Evolutionary conservation across 805 yeast species (phyloP).

Genomic region (Suhomyces canberraensis): DNA sequence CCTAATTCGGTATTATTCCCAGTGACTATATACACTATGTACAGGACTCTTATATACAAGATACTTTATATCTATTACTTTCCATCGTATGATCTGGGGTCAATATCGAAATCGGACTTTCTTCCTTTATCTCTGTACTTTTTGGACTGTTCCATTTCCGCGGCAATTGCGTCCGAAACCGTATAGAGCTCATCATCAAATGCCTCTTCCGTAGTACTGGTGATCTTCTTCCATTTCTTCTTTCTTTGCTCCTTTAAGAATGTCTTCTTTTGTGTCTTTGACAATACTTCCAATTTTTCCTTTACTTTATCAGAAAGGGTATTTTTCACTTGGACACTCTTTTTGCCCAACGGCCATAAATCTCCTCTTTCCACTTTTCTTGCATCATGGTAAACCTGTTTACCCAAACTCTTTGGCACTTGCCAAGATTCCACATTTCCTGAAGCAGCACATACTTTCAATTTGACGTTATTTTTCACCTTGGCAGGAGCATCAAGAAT

Average conservation of each 20-base stretch:
- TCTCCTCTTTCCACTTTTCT: conserved; percentile 84
- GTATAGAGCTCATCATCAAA: conserved; percentile 27
- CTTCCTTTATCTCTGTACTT: conserved; percentile 32
- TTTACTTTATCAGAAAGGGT: conserved; percentile 26
- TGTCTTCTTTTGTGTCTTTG: conserved; percentile 38
- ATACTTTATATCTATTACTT: no score
- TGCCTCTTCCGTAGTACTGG: conserved; percentile 22
- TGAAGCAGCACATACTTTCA: conserved; percentile 74
- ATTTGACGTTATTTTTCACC: conserved; percentile 75
- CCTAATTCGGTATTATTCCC: no score
- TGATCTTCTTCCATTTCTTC: conserved; percentile 31
- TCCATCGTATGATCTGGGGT: conserved; percentile 11
- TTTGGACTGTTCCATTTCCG: conserved; percentile 29
- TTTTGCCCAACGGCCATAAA: conserved; percentile 63
- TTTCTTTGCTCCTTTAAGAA: conserved; percentile 33
- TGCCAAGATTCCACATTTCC: conserved; percentile 87
- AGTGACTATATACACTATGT: no score
- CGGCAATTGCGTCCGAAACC: conserved; percentile 27
- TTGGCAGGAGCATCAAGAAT: conserved; percentile 69
- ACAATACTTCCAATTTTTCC: conserved; percentile 33
- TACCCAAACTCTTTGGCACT: conserved; percentile 72
- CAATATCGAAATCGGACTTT: conserved; percentile 22
- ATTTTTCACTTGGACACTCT: conserved; percentile 31
- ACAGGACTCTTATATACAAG: no score
- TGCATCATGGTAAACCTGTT: conserved; percentile 82